Evolutionary conservation across 192 early-diverging fungal species (phyloP).

Genomic region (Coemansia sp.): DNA sequence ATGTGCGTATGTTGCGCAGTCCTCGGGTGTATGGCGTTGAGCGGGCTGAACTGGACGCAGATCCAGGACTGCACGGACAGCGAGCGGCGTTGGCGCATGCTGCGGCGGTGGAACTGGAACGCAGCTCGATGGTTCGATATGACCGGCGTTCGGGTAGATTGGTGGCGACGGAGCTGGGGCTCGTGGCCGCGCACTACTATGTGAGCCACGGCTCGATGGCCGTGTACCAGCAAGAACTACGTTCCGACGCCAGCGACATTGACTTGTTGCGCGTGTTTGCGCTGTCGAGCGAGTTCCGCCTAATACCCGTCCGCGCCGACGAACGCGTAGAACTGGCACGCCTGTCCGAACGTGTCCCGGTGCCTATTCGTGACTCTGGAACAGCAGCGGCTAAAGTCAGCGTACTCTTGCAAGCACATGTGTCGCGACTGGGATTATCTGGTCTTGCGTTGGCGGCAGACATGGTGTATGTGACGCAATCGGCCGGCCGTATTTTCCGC

Average conservation of each 20-base stretch:
- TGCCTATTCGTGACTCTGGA: constrained; percentile 92
- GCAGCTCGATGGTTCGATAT: constrained; percentile 91
- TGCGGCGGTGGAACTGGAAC: constrained; percentile 83
- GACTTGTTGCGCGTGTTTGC: constrained; percentile 90
- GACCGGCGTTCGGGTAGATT: constrained; percentile 88
- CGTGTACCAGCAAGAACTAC: constrained; percentile 89
- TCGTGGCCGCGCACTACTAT: constrained; percentile 97
- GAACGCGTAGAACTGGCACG: constrained; percentile 90
- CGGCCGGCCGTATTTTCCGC: constrained; percentile 86
- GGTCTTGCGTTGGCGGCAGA: constrained; percentile 97
- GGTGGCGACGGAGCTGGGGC: constrained; percentile 85
- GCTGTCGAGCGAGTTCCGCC: constrained; percentile 87
- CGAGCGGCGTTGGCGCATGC: constrained; percentile 88
- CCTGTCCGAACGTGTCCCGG: constrained; percentile 86
- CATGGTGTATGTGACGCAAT: constrained; percentile 98
- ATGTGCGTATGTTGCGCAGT: constrained; percentile 93
- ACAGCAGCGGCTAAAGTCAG: constrained; percentile 92
- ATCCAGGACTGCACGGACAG: constrained; percentile 78
- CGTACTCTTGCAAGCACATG: constrained; percentile 89
- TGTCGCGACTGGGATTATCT: constrained; percentile 89
- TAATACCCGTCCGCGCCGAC: constrained; percentile 90
- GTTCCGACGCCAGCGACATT: constrained; percentile 85
- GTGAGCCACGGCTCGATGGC: constrained; percentile 89
- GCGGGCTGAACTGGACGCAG: constrained; percentile 53
- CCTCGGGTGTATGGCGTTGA: constrained; percentile 80